Evolutionary conservation across 169 alveolate genomes (phyloP).

Genomic region (Amoebophrya sp.): DNA sequence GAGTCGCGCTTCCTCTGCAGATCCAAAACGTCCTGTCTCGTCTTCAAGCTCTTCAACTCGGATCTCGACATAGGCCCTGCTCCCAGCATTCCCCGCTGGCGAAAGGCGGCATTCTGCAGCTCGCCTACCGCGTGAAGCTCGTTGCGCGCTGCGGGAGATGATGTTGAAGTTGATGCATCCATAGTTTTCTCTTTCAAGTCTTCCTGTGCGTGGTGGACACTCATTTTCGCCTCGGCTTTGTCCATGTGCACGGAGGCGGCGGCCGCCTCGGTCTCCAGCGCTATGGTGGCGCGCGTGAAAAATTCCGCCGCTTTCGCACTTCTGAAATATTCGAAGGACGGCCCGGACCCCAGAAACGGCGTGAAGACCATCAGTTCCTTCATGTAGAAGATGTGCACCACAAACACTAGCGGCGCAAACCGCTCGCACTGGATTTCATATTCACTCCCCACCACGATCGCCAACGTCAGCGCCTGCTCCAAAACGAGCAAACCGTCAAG

Average conservation of each 20-base stretch:
- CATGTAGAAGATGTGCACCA: background rate
- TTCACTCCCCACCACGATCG: background rate
- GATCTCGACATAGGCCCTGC: too few relatives aligned
- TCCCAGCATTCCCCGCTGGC: too few relatives aligned
- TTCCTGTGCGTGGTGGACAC: background rate
- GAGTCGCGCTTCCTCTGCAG: background rate
- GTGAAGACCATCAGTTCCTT: background rate
- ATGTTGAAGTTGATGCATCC: too few relatives aligned
- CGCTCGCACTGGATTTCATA: background rate
- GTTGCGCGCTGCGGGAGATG: background rate
- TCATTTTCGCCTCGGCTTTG: background rate
- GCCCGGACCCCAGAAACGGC: background rate
- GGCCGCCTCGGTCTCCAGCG: background rate
- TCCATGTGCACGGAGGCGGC: background rate
- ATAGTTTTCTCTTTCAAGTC: background rate
- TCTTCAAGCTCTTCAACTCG: too few relatives aligned
- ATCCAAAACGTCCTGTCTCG: too few relatives aligned
- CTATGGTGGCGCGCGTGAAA: background rate
- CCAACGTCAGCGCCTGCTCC: background rate
- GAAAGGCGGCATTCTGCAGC: too few relatives aligned
- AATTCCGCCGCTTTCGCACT: background rate
- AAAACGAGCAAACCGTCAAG: background rate
- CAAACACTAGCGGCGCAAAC: background rate
- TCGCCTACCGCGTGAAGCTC: background rate
- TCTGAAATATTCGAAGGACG: background rate